phyloP scores from a whole-genome alignment of 2,329 filamentous ascomycete genomes.

The Fusarium pseudonygamai region DNA sequence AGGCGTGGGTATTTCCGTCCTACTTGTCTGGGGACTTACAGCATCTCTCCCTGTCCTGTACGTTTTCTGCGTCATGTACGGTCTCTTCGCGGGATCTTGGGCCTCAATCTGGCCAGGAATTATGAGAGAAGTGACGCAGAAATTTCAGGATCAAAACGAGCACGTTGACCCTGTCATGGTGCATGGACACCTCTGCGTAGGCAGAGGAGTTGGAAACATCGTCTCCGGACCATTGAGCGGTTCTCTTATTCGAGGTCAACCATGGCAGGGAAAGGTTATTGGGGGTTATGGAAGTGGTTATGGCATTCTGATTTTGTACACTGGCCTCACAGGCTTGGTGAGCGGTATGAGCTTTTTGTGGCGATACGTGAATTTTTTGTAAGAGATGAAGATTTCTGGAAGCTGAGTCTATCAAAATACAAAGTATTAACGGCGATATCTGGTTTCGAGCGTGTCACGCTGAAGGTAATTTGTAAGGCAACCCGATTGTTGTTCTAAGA shows the following conservation, averaged over 20 bases:
- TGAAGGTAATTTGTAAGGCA: neutral
- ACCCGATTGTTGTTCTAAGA: neutral
- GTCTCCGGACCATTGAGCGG: slow-evolving; percentile 63
- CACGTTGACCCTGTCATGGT: slow-evolving; percentile 57
- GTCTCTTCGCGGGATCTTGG: slow-evolving; percentile 69
- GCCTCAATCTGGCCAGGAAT: slow-evolving; percentile 67
- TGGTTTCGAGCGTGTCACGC: neutral
- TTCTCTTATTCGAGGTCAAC: slow-evolving; percentile 53
- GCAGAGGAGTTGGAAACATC: slow-evolving; percentile 67
- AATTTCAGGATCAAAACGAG: slow-evolving; percentile 9
- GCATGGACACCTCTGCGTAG: slow-evolving; percentile 63
- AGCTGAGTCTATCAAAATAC: neutral
- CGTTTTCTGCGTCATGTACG: slow-evolving; percentile 69
- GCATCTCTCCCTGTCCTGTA: slow-evolving; percentile 61
- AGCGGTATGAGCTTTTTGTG: slow-evolving; percentile 31
- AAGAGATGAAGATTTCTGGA: neutral
- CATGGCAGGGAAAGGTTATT: slow-evolving; percentile 52
- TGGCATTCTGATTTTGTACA: slow-evolving; percentile 65
- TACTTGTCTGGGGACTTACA: slow-evolving; percentile 68
- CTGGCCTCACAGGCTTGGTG: slow-evolving; percentile 48
- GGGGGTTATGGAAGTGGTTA: slow-evolving; percentile 62
- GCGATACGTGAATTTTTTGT: slow-evolving; percentile 24
- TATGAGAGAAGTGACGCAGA: slow-evolving; percentile 50
- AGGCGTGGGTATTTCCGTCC: slow-evolving; percentile 61
- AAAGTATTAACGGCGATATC: neutral